Evolutionary conservation across 2,329 filamentous ascomycete genomes (phyloP).

Genomic region (Aspergillus tubingensis): DNA sequence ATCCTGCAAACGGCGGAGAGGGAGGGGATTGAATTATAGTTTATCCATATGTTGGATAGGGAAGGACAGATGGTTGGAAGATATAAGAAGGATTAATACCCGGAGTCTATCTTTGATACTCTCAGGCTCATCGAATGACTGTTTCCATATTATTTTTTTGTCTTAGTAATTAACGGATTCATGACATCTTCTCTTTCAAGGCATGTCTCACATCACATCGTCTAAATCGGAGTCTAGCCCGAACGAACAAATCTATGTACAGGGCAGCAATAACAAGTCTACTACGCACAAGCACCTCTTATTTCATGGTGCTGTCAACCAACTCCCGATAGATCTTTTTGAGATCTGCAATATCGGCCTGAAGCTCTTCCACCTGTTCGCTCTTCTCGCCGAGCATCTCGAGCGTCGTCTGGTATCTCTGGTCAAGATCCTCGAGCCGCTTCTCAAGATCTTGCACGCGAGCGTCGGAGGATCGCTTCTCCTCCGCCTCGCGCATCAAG

Average conservation of each 20-base stretch:
- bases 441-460: constrained; percentile 67
- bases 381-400: constrained; percentile 97
- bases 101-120: neutral
- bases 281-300: constrained; percentile 33
- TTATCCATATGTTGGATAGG: neutral
- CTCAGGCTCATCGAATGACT: neutral
- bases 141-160: neutral
- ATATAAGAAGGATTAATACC: constrained; percentile 9
- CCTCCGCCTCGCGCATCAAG: constrained; percentile 83
- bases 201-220: constrained; percentile 17
- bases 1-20: constrained; percentile 76
- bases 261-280: neutral
- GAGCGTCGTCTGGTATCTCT: constrained; percentile 83
- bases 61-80: neutral
- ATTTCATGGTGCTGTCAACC: constrained; percentile 79
- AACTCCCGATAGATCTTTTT: constrained; percentile 96
- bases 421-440: constrained; percentile 68
- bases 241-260: constrained; percentile 11
- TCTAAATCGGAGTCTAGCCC: constrained; percentile 12
- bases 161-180: constrained; percentile 1
- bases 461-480: constrained; percentile 61
- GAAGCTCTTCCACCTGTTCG: constrained; percentile 88
- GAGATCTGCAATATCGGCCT: constrained; percentile 84
- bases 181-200: constrained; percentile 4
- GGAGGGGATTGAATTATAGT: constrained; percentile 71